Conservation (phyloP, 768 basidiomycete species). For the Leccinum variicolor region DNA sequence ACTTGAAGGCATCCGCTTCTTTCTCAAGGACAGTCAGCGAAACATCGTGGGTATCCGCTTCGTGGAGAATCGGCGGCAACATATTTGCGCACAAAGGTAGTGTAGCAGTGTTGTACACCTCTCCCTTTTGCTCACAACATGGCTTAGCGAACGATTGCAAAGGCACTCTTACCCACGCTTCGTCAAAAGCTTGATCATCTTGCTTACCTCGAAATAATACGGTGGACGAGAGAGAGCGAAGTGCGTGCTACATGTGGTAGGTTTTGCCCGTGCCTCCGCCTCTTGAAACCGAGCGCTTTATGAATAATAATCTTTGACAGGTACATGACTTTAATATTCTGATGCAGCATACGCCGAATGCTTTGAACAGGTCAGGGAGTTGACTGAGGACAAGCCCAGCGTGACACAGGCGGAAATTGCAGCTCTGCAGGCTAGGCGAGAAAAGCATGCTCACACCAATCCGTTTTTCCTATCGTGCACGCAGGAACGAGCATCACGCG, state of each 20-base stretch:
- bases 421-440: constrained; percentile 48
- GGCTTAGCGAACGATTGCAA: constrained; percentile 60
- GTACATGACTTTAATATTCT: constrained; percentile 92
- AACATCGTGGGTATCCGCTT: constrained; percentile 68
- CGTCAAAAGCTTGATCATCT: constrained; percentile 64
- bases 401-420: constrained; percentile 47
- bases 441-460: constrained; percentile 60
- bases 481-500: constrained; percentile 64
- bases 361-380: constrained; percentile 61
- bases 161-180: constrained; percentile 64
- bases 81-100: constrained; percentile 63
- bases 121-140: constrained; percentile 11
- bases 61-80: constrained; percentile 56
- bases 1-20: constrained; percentile 65
- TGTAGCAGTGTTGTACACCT: constrained; percentile 2
- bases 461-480: constrained; percentile 75
- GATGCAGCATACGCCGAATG: constrained; percentile 82
- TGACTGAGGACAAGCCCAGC: constrained; percentile 52
- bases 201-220: constrained; percentile 53
- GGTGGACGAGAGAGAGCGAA: constrained; percentile 73
- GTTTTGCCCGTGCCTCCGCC: constrained; percentile 22
- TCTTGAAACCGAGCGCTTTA: constrained; percentile 7
- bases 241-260: constrained; percentile 85
- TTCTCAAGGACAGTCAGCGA: constrained; percentile 58
- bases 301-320: constrained; percentile 54